Evolutionary conservation across 202 grass and related monocot genomes (phyloP).

Genomic region (Setaria viridis): DNA sequence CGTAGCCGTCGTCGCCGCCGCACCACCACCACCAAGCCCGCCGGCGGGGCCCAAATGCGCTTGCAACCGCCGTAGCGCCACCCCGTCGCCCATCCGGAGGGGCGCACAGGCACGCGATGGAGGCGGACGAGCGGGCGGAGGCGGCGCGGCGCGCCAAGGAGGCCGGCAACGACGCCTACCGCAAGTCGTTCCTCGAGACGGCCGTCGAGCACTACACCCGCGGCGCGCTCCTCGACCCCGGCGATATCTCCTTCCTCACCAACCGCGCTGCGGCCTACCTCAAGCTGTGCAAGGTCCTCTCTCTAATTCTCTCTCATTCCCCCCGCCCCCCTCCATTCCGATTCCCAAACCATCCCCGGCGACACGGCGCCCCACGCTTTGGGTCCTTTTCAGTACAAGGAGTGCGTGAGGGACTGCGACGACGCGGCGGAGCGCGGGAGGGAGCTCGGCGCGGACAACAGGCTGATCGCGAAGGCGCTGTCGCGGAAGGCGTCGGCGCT

Average conservation of each 20-base stretch:
- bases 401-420: constrained; percentile 69
- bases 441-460: constrained; percentile 53
- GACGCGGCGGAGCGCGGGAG: constrained; percentile 54
- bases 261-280: constrained; percentile 67
- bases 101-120: constrained; percentile 25
- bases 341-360: too few species aligned
- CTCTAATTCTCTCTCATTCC: not conserved
- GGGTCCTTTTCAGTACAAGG: constrained; percentile 40
- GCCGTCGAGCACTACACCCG: constrained; percentile 67
- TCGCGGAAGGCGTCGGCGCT: constrained; percentile 60
- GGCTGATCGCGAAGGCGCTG: constrained; percentile 59
- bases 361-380: not conserved
- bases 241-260: constrained; percentile 65
- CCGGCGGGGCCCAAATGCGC: not conserved
- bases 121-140: constrained; percentile 36
- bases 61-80: not conserved
- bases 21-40: not conserved
- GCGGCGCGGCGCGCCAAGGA: constrained; percentile 60
- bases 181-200: constrained; percentile 58
- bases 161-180: constrained; percentile 64
- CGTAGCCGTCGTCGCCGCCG: not conserved
- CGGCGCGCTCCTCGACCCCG: constrained; percentile 49
- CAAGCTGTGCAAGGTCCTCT: constrained; percentile 55
- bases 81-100: not conserved
- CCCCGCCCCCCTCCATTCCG: not conserved